Conservation (phyloP, 2,329 filamentous ascomycete genomes). For the Sarocladiaceae sp. region DNA sequence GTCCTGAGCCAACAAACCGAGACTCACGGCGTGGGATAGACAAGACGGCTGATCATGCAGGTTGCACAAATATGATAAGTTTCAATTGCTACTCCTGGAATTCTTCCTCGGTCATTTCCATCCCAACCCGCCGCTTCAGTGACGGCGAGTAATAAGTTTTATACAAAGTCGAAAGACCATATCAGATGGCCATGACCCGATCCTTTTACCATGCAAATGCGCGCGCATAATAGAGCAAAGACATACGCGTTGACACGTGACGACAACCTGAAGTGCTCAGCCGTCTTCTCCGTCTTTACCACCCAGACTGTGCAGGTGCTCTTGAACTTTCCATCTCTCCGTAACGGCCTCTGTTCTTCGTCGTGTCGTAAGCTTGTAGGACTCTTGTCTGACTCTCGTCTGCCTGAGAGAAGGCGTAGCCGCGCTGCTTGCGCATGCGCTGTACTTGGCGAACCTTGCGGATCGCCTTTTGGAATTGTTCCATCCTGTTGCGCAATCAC, state of each 20-base stretch:
- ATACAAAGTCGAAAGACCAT: not conserved
- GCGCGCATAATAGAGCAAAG: not conserved
- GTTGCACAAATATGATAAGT: too few relatives aligned
- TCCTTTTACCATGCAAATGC: not conserved
- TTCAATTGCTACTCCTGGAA: too few relatives aligned
- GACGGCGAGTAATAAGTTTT: too few relatives aligned
- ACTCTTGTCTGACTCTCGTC: constrained; percentile 95
- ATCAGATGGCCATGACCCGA: not conserved
- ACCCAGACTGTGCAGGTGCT: constrained; percentile 15
- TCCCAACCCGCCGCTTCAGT: too few relatives aligned
- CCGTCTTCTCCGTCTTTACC: not conserved
- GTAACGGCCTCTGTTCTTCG: constrained; percentile 82
- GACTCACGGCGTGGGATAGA: too few relatives aligned
- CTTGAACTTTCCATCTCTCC: constrained; percentile 78
- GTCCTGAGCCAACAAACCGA: too few relatives aligned
- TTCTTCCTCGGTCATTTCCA: too few relatives aligned
- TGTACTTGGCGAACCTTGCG: constrained; percentile 97
- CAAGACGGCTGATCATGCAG: not conserved
- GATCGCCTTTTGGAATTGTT: constrained; percentile 99
- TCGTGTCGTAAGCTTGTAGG: constrained; percentile 96
- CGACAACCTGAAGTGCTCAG: too few relatives aligned
- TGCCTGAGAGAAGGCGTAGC: constrained; percentile 96
- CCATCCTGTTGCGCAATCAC: constrained; percentile 63
- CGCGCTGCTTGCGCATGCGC: constrained; percentile 98
- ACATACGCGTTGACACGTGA: not conserved